Evolutionary conservation across 192 early-diverging fungal species (phyloP), one percentile per base, ranked within the genome.

Genomic region (Thamnidium elegans): DNA sequence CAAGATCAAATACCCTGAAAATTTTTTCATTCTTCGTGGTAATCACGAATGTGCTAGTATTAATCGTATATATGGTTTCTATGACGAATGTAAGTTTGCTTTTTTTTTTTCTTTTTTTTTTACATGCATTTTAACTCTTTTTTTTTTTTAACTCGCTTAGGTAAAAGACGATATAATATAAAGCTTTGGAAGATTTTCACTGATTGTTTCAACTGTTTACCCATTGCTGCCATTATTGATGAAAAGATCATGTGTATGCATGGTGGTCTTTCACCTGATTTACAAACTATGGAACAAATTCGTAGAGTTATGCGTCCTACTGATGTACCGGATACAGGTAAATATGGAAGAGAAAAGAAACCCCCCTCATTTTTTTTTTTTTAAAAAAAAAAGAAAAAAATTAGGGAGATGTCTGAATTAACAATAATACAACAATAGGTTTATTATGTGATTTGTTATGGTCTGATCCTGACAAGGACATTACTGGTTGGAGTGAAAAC

Each of bases 1-100:
- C 86, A 98, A 98, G 74, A 98, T 98, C 84, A 98, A 98, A 84
- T 98, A 94, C 75, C 96, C 94, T 7, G 96, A 98, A 71, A 98
- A 98, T 86, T 98, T 98, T 76, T 98, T 98, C 81, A 91, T 98
- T 72, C 82, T 98, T 69, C 87, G 96, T 63, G 96, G 96, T 55
- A 98, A 98, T 79, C 96, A 98, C 78, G 96, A 98, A 79, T 94
- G 91, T 72, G 96, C 96, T 6, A 94, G 92, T 70, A 89, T 96
- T 51, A 96, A 92, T 63, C 70, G 70, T 67, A 95, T 98, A 73
- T 98, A 98, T 75, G 96, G 96, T 26, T 98, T 98, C 75, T 98
- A 98, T 77, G 91, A 98, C 71, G 95, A 98, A 77, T 94, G 95
- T 94, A 78, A 73, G 83, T 63, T 3, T 17, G 5, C 7, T 14